Base-by-base conservation (phyloP, 1,284 basidiomycete genomes). In the Sanghuangporus sanghuang region DNA sequence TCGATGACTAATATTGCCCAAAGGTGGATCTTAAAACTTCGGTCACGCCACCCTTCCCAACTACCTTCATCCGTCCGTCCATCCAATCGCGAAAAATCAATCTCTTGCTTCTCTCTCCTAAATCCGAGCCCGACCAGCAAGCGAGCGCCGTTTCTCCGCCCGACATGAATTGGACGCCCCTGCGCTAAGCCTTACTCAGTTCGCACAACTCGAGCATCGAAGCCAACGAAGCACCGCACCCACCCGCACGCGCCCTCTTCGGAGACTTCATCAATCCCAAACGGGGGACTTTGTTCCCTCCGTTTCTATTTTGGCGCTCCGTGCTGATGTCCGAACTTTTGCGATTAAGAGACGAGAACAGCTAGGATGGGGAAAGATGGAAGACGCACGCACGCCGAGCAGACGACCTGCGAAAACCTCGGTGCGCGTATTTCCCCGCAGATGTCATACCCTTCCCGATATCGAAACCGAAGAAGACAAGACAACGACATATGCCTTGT, bases 351-450 rank as follows among this genome's bases (percentile, higher is more conserved):
- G 44, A 23, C 18, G 11, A 50, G 48, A 18, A n/a, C 21, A 16
- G 32, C 14, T 27, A 16, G 23, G 50, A 35, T 50, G 48, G 4
- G 16, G 50, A n/a, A 46, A 32, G 1, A 32, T 32, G 27, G 5
- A 32, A 46, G 9, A 46, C 11, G 2, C 21, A 1, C 44, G 49
- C 27, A 52, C 49, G 23, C 49, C 21, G 21, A n/a, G 49, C 49
- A 23, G 23, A 3, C 49, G 23, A 9, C 7, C 21, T 35, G 50
- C 32, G 23, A 36, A 54, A 54, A 54, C 53, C 32, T 54, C 53
- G 53, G 53, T 54, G 53, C 53, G 53, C 53, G 32, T 54, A 54
- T 54, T 54, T 54, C 53, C 35, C 53, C 53, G 53, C 53, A 54
- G 21, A 52, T 52, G 21, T 11, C 50, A 52, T 35, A 14, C 23